phyloP scores from a whole-genome alignment of 2,329 filamentous ascomycete genomes.

The Colletotrichum truncatum region DNA sequence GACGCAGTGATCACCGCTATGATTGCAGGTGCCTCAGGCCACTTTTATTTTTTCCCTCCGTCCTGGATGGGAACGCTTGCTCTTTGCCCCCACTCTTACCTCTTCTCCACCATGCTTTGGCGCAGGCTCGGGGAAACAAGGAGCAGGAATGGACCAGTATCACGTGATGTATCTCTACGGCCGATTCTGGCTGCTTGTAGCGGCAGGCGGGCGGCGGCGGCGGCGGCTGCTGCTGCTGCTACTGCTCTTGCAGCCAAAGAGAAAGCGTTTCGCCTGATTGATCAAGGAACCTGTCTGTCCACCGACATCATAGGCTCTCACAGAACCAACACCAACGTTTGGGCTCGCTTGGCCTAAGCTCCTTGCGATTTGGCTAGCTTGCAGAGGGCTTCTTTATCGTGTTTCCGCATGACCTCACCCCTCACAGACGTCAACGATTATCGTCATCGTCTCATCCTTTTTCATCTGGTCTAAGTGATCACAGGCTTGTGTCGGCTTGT shows the following conservation, averaged over 20 bases:
- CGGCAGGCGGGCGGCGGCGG: neutral
- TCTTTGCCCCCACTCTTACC: neutral
- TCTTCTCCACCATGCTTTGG: too few relatives aligned
- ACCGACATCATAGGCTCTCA: conserved; percentile 26
- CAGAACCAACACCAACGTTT: conserved; percentile 1
- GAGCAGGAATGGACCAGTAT: conserved; percentile 39
- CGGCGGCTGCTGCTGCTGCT: neutral
- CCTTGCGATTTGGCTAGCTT: conserved; percentile 8
- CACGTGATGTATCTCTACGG: conserved; percentile 13
- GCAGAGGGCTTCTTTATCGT: neutral
- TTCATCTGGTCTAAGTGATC: neutral
- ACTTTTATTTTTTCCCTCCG: neutral
- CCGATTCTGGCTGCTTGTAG: neutral
- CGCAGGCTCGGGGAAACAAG: conserved; percentile 13
- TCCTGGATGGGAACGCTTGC: neutral
- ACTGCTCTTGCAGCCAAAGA: neutral
- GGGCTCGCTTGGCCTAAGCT: conserved; percentile 11
- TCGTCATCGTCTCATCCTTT: neutral
- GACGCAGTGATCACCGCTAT: conserved; percentile 21
- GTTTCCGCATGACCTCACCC: conserved; percentile 18
- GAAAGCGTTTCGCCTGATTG: conserved; percentile 6
- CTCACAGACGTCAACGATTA: neutral
- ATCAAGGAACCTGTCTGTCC: too few relatives aligned
- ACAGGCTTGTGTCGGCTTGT: neutral
- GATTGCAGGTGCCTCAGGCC: conserved; percentile 23